A percentile compares a stretch with the other conserved stretches of the same genome.
Evolutionary conservation across 1,139 yeast genomes (phyloP).

Genomic region (Barnettozyma hawaiiensis): DNA sequence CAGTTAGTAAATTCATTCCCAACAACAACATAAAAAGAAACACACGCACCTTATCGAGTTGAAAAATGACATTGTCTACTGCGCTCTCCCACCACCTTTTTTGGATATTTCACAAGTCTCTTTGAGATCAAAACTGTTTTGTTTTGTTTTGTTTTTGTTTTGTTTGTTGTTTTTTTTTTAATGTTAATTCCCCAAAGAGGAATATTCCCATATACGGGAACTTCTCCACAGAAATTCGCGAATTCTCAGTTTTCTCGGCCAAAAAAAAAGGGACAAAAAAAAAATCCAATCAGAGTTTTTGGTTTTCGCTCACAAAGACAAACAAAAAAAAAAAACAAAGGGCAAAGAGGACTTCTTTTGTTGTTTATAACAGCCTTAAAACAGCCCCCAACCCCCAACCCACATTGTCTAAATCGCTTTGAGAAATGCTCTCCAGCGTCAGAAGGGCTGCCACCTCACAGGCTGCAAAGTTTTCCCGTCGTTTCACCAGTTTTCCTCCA

Average conservation of each 20-base stretch:
- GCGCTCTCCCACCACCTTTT: too few species aligned
- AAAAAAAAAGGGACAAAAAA: too few species aligned
- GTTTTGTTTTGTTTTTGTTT: too few species aligned
- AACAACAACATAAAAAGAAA: too few species aligned
- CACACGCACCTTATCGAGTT: conserved; percentile 16
- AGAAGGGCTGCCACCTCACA: conserved; percentile 5
- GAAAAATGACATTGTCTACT: conserved; percentile 19
- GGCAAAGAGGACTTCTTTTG: too few species aligned
- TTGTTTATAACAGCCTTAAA: conserved; percentile 1
- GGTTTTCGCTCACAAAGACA: too few species aligned
- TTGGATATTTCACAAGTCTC: background rate
- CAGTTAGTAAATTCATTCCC: conserved; percentile 1
- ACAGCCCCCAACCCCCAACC: too few species aligned
- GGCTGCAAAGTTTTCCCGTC: conserved; percentile 8
- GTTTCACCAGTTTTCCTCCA: conserved; percentile 27
- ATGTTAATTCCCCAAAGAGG: background rate
- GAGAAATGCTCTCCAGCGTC: conserved; percentile 2
- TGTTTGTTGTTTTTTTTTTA: background rate
- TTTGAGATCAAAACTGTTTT: background rate
- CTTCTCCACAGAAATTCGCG: conserved; percentile 1
- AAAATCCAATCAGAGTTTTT: too few species aligned
- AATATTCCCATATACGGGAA: background rate
- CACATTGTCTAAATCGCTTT: background rate
- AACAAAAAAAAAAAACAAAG: too few species aligned
- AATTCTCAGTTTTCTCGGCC: too few species aligned